Evolutionary conservation across 495 filamentous ascomycete genomes (phyloP), one percentile per base, ranked within the genome.

Genomic region (Aspergillus ellipticus): DNA sequence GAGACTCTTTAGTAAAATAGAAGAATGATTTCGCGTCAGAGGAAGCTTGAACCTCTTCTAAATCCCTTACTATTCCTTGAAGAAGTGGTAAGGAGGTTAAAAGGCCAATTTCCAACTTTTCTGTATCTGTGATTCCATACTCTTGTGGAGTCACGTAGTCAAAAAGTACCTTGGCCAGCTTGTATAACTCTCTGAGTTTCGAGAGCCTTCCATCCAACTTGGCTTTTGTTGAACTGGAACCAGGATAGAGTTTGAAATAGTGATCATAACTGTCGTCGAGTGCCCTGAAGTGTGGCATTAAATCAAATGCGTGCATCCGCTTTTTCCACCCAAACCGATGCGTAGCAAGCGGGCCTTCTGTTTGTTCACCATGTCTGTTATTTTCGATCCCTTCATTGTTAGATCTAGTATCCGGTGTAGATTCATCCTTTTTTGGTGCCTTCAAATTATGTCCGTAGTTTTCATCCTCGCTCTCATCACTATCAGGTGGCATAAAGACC

Each of bases 91-190:
- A 80, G 7, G 90, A 93, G 3, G 94, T 98, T 55, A 98, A 75
- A 19, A 98, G 83, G 16, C 94, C 94, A 67, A 98, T 98, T 67
- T 98, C 95, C 26, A 98, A 80, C 78, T 98, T 98, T 70, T 98
- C 94, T 56, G 83, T 85, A 57, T 96, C 86, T 21, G 85, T 87
- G 59, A 98, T 98, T 42, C 94, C 94, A 64, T 98, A 98, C 70
- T 98, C 94, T 66, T 98, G 94, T 5, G 94, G 94, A 42, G 94
- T 96, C 65, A 98, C 94, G 66, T 96, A 98, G 72, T 98, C 94
- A 66, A 98, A 98, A 9, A 98, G 76, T 6, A 96, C 87, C 73
- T 98, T 98, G 49, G 89, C 90, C 16, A 96, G 74, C 61, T 88
- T 88, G 73, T 96, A 98, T 50, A 98, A 77, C 71, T 97, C 92